Percentiles rank a stretch among this genome's conserved stretches.
phyloP scores from a whole-genome alignment of 331 rosid species.

The Saraca asoca region DNA sequence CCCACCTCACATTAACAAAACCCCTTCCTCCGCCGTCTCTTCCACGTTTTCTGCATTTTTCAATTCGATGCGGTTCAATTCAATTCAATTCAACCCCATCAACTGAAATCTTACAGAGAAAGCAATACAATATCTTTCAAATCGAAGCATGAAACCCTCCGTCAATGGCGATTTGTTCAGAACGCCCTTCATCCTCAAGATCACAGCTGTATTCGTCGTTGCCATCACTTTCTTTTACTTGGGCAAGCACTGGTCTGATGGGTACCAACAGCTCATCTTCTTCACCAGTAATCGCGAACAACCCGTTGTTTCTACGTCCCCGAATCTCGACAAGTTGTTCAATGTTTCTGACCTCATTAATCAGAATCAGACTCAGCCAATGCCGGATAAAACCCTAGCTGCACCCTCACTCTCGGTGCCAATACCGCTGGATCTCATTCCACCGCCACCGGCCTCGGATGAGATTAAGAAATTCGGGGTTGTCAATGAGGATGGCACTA shows the following conservation, averaged over 20 bases:
- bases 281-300: slow-evolving; percentile 40
- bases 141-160: slow-evolving; percentile 40
- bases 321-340: slow-evolving; percentile 52
- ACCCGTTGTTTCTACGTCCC: slow-evolving; percentile 57
- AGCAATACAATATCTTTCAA: neutral
- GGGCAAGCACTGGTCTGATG: slow-evolving; percentile 71
- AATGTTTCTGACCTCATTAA: slow-evolving; percentile 49
- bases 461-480: slow-evolving; percentile 61
- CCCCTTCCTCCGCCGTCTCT: slow-evolving; percentile 5
- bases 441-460: slow-evolving; percentile 36
- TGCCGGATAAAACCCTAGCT: slow-evolving; percentile 12
- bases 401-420: slow-evolving; percentile 10
- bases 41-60: neutral
- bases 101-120: no score
- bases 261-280: slow-evolving; percentile 72
- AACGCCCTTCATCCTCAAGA: slow-evolving; percentile 40
- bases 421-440: slow-evolving; percentile 13
- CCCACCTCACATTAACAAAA: neutral
- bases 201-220: slow-evolving; percentile 42
- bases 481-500: slow-evolving; percentile 75
- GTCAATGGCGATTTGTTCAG: slow-evolving; percentile 42
- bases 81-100: neutral
- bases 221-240: slow-evolving; percentile 66
- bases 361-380: slow-evolving; percentile 20
- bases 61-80: no score